These are phyloP conservation scores for Nepenthes gracilis DNA, from an alignment of 148 eudicot species.

Conservation along the genomic window DNA sequence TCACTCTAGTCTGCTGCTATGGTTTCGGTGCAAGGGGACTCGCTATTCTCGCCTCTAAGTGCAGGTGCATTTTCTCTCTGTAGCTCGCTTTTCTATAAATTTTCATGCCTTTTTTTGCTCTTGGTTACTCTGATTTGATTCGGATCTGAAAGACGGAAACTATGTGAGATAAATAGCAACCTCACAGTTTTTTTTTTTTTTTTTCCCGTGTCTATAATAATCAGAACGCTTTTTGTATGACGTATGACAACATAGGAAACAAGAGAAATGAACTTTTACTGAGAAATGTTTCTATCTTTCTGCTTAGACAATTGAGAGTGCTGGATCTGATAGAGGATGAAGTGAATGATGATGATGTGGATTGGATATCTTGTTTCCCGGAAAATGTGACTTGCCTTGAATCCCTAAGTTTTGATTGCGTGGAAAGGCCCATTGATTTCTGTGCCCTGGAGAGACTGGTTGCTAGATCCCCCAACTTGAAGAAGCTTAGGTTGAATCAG, in stretches of 20 bases:
- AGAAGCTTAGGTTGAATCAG: constrained; percentile 54
- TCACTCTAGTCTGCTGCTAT: constrained; percentile 61
- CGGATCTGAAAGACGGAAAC: constrained; percentile 15
- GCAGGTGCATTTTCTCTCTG: constrained; percentile 29
- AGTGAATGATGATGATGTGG: constrained; percentile 54
- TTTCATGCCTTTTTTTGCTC: not conserved
- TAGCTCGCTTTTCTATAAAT: too few species aligned
- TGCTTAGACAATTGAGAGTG: constrained; percentile 53
- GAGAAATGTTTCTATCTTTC: not conserved
- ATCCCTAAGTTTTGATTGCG: constrained; percentile 63
- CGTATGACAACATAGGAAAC: too few species aligned
- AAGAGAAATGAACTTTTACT: not conserved
- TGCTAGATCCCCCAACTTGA: constrained; percentile 53
- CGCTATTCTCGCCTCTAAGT: constrained; percentile 36
- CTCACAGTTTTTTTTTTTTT: too few species aligned
- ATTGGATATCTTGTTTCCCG: constrained; percentile 76
- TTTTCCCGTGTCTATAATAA: too few species aligned
- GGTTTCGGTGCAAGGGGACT: constrained; percentile 63
- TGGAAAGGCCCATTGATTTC: constrained; percentile 51
- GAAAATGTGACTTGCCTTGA: constrained; percentile 51
- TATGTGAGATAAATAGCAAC: too few species aligned
- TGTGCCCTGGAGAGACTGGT: constrained; percentile 52
- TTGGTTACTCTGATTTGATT: not conserved
- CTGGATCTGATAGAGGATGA: constrained; percentile 75
- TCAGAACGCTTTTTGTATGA: too few species aligned